These are phyloP conservation scores for Patellaria atrata DNA, from an alignment of 495 filamentous ascomycete genomes.

Conservation along the genomic window DNA sequence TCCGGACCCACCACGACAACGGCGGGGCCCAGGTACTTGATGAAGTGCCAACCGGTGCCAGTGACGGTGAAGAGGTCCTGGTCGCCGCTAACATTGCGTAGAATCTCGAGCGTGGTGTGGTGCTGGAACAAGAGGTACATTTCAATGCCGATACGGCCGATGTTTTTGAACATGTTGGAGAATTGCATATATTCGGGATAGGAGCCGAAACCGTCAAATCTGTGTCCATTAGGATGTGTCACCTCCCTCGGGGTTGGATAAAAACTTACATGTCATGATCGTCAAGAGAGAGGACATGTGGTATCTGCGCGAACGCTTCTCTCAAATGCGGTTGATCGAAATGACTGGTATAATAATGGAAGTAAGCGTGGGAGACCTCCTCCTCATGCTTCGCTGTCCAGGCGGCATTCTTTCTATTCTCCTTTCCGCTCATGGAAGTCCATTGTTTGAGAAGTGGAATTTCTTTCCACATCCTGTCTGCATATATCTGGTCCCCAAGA, in stretches of 20 bases:
- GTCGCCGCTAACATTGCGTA: constrained; percentile 73
- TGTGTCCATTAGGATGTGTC: constrained; percentile 22
- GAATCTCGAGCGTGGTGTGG: constrained; percentile 86
- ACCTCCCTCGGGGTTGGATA: background rate
- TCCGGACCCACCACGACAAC: constrained; percentile 84
- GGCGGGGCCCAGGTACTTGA: constrained; percentile 88
- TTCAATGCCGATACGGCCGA: constrained; percentile 90
- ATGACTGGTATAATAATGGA: constrained; percentile 95
- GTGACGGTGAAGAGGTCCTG: constrained; percentile 93
- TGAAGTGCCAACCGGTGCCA: constrained; percentile 91
- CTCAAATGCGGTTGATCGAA: constrained; percentile 90
- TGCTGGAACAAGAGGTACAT: constrained; percentile 99
- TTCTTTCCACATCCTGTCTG: constrained; percentile 92
- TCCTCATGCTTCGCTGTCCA: constrained; percentile 94
- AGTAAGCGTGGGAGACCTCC: constrained; percentile 88
- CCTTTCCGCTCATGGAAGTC: constrained; percentile 78
- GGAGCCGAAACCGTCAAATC: constrained; percentile 94
- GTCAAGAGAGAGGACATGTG: constrained; percentile 81
- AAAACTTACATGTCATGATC: constrained; percentile 90
- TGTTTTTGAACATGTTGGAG: constrained; percentile 94
- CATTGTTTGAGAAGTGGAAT: constrained; percentile 85
- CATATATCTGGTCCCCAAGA: constrained; percentile 89
- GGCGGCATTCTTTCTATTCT: constrained; percentile 72
- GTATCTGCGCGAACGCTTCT: constrained; percentile 95
- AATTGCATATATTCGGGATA: constrained; percentile 98